These are phyloP conservation scores for Salix brachista DNA, from an alignment of 345 rosid species.

Conservation along the genomic window DNA sequence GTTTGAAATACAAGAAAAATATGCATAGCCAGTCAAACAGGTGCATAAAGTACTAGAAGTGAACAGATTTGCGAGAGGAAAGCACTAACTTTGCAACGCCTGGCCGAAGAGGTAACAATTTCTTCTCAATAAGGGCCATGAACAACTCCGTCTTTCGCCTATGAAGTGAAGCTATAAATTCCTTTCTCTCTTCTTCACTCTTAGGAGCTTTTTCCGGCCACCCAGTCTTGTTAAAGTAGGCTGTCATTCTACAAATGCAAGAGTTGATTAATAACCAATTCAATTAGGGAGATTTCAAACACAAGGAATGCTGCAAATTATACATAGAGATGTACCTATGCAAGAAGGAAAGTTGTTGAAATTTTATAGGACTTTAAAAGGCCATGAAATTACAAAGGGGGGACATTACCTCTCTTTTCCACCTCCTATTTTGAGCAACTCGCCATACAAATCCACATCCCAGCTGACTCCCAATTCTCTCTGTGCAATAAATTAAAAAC, in stretches of 20 bases:
- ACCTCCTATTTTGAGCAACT: conserved; percentile 90
- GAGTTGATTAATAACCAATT: neutral
- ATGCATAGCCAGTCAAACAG: neutral
- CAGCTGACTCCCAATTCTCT: conserved; percentile 77
- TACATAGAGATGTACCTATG: neutral
- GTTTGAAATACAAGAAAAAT: neutral
- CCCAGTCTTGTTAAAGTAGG: conserved; percentile 78
- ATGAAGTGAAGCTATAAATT: conserved; percentile 84
- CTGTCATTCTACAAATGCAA: conserved; percentile 67
- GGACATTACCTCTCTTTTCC: conserved; percentile 76
- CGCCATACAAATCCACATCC: conserved; percentile 92
- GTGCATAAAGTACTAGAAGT: neutral
- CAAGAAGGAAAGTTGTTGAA: neutral
- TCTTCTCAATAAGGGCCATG: conserved; percentile 87
- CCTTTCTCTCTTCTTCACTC: conserved; percentile 78
- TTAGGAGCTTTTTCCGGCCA: conserved; percentile 95
- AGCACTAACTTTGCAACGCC: conserved; percentile 77
- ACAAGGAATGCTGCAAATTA: neutral
- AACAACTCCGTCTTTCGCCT: conserved; percentile 81
- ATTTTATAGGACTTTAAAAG: neutral
- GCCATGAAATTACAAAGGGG: neutral
- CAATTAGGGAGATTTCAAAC: neutral
- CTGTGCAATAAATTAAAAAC: conserved; percentile 29
- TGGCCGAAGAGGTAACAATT: conserved; percentile 80
- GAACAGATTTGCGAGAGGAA: conserved; percentile 12